Evolutionary conservation across 2,329 filamentous ascomycete genomes (phyloP), one percentile per base, ranked within the genome.

Genomic region (Plenodomus lindquistii): DNA sequence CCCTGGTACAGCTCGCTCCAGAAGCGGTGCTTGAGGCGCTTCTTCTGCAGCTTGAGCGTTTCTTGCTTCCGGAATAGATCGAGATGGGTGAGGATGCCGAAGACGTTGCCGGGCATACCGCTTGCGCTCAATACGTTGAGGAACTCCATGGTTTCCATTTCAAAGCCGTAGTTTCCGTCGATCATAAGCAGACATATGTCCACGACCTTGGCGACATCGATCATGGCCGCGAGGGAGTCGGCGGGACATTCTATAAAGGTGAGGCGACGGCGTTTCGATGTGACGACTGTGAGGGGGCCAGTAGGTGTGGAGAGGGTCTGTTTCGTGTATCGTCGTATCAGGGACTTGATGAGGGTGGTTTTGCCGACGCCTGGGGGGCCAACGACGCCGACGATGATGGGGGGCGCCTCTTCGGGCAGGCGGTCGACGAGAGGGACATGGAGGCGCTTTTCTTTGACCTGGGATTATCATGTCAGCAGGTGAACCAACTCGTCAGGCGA

Each of bases 61-160:
- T 95, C 92, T 47, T 94, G 93, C 67, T 97, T 97, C 67, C 87
- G 85, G 79, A 99, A 99, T 13, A 99, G 79, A 70, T 99, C 94
- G 52, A 99, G 80, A 78, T 99, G 95, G 15, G 94, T 97, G 37
- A 99, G 81, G 48, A 99, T 92, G 43, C 94, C 94, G 69, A 99
- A 97, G 31, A 99, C 92, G 64, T 99, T 99, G 57, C 94, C 93
- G 0, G 95, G 94, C 93, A 99, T 97, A 72, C 94, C 94, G 22
- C 89, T 96, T 2, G 91, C 85, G n/a, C 89, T 88, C 42, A 99
- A 79, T 16, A 97, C 86, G 63, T 97, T 97, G 67, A 99, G 78
- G 54, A 99, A 99, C 75, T 99, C 94, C 94, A 99, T 99, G 0
- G 94, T 99, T 80, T 99, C 94, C 94, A 99, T 99, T 76, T 99